phyloP scores from a whole-genome alignment of 805 yeast genomes.

The Lipomyces kockii region DNA sequence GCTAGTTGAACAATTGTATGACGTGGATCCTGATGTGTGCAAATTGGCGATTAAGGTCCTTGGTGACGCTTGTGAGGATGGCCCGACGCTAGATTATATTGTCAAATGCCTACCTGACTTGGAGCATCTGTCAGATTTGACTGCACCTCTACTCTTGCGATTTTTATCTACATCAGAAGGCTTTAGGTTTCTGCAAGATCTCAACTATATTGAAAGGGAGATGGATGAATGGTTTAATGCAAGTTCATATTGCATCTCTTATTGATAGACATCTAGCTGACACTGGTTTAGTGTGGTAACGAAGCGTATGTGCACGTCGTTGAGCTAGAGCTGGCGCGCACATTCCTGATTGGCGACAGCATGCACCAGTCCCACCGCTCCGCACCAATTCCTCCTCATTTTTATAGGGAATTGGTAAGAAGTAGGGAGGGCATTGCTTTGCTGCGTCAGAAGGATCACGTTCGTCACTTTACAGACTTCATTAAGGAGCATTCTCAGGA shows the following conservation, averaged over 20 bases:
- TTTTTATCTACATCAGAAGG: slow-evolving; percentile 72
- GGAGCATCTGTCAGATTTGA: slow-evolving; percentile 55
- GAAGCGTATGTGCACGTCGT: slow-evolving; percentile 36
- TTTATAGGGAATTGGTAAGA: slow-evolving; percentile 77
- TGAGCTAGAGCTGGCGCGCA: slow-evolving; percentile 33
- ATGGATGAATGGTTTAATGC: slow-evolving; percentile 67
- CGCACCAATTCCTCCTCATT: slow-evolving; percentile 58
- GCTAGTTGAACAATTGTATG: slow-evolving; percentile 72
- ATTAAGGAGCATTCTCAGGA: slow-evolving; percentile 39
- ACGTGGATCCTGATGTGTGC: slow-evolving; percentile 60
- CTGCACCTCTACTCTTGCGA: slow-evolving; percentile 63
- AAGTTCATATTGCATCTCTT: background rate
- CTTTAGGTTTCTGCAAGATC: slow-evolving; percentile 62
- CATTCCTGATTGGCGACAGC: slow-evolving; percentile 7
- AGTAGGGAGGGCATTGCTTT: slow-evolving; percentile 79
- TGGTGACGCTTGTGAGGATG: slow-evolving; percentile 55
- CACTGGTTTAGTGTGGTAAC: slow-evolving; percentile 23
- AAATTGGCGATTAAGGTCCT: slow-evolving; percentile 60
- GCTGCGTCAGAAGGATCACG: slow-evolving; percentile 56
- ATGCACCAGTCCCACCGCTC: background rate
- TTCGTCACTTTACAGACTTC: slow-evolving; percentile 42
- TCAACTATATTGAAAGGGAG: slow-evolving; percentile 66
- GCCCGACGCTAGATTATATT: slow-evolving; percentile 55
- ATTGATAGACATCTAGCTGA: background rate
- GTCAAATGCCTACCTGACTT: slow-evolving; percentile 62